These are phyloP conservation scores for Zygoascus biomembranicola DNA, from an alignment of 805 yeast species.

Conservation along the genomic window DNA sequence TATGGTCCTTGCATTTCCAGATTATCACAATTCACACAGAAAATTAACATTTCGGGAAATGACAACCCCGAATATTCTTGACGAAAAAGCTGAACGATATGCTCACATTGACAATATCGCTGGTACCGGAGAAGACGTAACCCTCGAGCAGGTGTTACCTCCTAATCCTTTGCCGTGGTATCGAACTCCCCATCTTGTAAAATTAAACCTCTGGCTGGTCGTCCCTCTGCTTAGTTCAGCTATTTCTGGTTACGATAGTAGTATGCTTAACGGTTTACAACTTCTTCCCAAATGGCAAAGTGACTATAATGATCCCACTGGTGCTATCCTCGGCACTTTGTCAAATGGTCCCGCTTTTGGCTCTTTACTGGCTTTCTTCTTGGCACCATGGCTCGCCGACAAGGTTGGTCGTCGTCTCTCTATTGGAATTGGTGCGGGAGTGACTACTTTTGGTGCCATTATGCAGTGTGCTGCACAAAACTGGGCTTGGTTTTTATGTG, in stretches of 20 bases:
- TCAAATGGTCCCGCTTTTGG: conserved; percentile 21
- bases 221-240: conserved; percentile 5
- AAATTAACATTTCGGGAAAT: no score
- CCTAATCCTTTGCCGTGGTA: not conserved
- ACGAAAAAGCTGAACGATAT: no score
- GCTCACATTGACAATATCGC: no score
- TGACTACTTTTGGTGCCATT: conserved; percentile 52
- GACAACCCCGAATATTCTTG: no score
- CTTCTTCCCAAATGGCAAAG: conserved; percentile 17
- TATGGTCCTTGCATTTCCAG: no score
- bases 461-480: conserved; percentile 33
- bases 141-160: not conserved
- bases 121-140: not conserved
- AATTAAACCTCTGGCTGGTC: conserved; percentile 1
- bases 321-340: conserved; percentile 6
- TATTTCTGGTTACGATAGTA: conserved; percentile 10
- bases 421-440: conserved; percentile 43
- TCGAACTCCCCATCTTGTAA: conserved; percentile 2
- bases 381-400: conserved; percentile 53
- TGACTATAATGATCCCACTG: conserved; percentile 9
- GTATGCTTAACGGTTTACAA: conserved; percentile 13
- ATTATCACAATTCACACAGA: no score
- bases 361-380: conserved; percentile 9
- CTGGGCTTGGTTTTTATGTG: conserved; percentile 61
- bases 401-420: conserved; percentile 53